These are phyloP conservation scores for Pseudopyrenochaeta lycopersici DNA, from an alignment of 2,329 filamentous ascomycete species.

Conservation along the genomic window DNA sequence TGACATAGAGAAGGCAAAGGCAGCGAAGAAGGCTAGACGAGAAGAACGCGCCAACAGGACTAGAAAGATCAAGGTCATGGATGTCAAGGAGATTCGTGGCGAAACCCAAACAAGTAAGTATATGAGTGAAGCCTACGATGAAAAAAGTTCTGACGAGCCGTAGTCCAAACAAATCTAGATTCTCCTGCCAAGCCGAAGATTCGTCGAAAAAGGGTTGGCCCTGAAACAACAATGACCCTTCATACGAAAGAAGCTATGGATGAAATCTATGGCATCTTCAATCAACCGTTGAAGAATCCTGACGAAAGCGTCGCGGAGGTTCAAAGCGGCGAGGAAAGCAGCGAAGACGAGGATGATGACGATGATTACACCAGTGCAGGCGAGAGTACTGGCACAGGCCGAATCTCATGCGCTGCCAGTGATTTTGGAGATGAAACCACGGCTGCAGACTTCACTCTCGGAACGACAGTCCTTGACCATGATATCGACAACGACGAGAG, in stretches of 20 bases:
- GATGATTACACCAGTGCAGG: conserved; percentile 80
- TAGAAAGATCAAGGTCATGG: conserved; percentile 75
- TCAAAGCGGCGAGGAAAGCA: conserved; percentile 72
- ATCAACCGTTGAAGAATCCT: conserved; percentile 74
- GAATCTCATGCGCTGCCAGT: conserved; percentile 69
- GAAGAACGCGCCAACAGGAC: conserved; percentile 61
- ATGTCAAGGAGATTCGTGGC: conserved; percentile 70
- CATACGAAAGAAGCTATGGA: conserved; percentile 95
- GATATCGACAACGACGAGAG: conserved; percentile 53
- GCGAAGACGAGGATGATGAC: conserved; percentile 70
- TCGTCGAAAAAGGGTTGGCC: conserved; percentile 73
- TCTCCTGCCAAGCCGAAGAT: conserved; percentile 83
- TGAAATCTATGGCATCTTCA: conserved; percentile 97
- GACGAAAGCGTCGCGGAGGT: conserved; percentile 58
- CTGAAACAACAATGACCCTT: conserved; percentile 96
- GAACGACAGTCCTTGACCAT: conserved; percentile 49
- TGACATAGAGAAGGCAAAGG: conserved; percentile 67
- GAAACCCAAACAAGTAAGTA: conserved; percentile 90
- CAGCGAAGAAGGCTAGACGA: conserved; percentile 55
- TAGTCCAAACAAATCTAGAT: conserved; percentile 92
- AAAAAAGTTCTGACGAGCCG: conserved; percentile 23
- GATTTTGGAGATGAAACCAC: conserved; percentile 71
- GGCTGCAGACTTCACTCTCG: conserved; percentile 59
- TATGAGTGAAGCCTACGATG: neutral
- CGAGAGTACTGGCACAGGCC: conserved; percentile 83